Base-by-base conservation (phyloP, 345 rosid genomes). In the Triadica sebifera region DNA sequence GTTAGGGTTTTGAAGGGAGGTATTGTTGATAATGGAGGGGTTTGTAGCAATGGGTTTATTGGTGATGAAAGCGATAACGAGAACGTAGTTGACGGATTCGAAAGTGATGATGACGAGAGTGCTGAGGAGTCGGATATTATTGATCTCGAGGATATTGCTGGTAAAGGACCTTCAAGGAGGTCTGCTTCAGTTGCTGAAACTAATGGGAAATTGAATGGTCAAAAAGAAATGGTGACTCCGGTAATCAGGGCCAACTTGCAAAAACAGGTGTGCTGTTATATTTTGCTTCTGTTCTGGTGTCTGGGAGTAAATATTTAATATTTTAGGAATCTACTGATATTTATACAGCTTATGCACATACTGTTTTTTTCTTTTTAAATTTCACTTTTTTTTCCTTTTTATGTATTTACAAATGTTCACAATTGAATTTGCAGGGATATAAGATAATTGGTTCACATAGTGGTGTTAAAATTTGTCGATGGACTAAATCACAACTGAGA, bases 401-500 rank as follows among this genome's bases (percentile, higher is more conserved):
- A 62, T 62, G 45, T 63, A 7, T 46, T 34, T 17, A 52, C 65
- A 50, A 52, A 17, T 15, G 34, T 39, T 60, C 38, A 29, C 50
- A 3, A 62, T 81, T 62, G 66, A 58, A 81, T 78, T 78, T 86
- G 77, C 93, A 93, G 99, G 98, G 99, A 20, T 95, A 95, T 83
- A 93, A 93, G 79, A 89, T 95, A 55, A 90, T 95, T 70, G 99
- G 99, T 84, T 93, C 99, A 9, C 99, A 95, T 83, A 89, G 99
- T 60, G 97, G 99, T 20, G 99, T 95, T 73, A 95, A 95, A 73
- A 93, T 95, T 60, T 95, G 98, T 86, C 81, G 98, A 86, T 93
- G 99, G 99, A 95, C 99, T 70, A 95, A 95, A 82, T 95, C 98
- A 39, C 99, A 95, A 71, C 99, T 95, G 77, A 89, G 98, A 86